Evolutionary conservation across 805 yeast genomes (phyloP), one percentile per base, ranked within the genome.

Genomic region (Candida wancherniae): DNA sequence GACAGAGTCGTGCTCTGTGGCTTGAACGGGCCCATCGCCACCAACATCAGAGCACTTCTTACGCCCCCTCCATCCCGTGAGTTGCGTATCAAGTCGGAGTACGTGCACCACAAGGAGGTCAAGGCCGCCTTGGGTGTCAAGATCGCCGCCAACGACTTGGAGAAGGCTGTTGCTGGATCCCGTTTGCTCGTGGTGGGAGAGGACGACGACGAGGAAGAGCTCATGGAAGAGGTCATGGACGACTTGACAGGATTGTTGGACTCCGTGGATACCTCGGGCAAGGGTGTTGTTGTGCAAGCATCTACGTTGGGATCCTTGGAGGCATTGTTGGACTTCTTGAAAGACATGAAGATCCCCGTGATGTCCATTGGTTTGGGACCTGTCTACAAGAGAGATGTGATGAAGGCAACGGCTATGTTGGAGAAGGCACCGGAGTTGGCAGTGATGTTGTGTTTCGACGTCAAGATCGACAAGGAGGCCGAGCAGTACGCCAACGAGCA

Each of bases 91-190:
- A 92, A 92, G 61, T 84, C 96, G n/a, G 95, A 86, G 47, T 92
- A 92, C 58, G 76, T 88, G 30, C 98, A 94, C 57, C 92, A 86
- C 66, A 92, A 92, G 58, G 95, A 90, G 64, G 97, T 92, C 37
- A 92, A 90, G 69, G 99, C 99, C 16, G 98, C 99, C 22, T 73
- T 92, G 47, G 99, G 99, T 76, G 97, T 92, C 35, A 88, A 92
- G 73, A 86, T 92, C 57, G 94, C 97, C 34, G 99, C 98, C 23
- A 85, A 85, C 56, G 98, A 92, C 57, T 75, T 92, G 48, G 98
- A 92, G 53, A 90, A 92, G 65, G 98, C 99, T 9, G 96, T 92
- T 55, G 97, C 99, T 27, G 99, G 99, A 67, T 92, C 98, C 15
- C 76, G 98, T 57, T 70, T 92, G 59, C 66, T 92, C 42, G 90